A percentile compares a stretch with the other conserved stretches of the same genome.
phyloP scores from a whole-genome alignment of 306 rosid genomes.

The Medicago truncatula region MtrunA17r5.0-ANR NC_053044.1:45425001-45425500 shows the following conservation, averaged over 20 bases:
- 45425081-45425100: constrained; percentile 10
- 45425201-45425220: no score
- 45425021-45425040: constrained; percentile 8
- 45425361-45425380: no score
- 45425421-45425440: background rate
- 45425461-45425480: background rate
- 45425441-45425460: background rate
- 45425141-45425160: constrained; percentile 16
- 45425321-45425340: no score
- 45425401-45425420: background rate
- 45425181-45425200: no score
- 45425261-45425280: no score
- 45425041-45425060: constrained; percentile 34
- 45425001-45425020: constrained; percentile 22
- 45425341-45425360: no score
- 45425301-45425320: no score
- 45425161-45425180: background rate
- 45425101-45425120: constrained; percentile 12
- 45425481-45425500: background rate
- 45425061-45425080: constrained; percentile 28
- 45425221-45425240: no score
- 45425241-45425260: no score
- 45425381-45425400: background rate
- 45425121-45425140: constrained; percentile 19
- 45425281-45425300: no score